Base-by-base conservation (phyloP, 352 stramenopile species). In the Phytophthora megakarya region DNA sequence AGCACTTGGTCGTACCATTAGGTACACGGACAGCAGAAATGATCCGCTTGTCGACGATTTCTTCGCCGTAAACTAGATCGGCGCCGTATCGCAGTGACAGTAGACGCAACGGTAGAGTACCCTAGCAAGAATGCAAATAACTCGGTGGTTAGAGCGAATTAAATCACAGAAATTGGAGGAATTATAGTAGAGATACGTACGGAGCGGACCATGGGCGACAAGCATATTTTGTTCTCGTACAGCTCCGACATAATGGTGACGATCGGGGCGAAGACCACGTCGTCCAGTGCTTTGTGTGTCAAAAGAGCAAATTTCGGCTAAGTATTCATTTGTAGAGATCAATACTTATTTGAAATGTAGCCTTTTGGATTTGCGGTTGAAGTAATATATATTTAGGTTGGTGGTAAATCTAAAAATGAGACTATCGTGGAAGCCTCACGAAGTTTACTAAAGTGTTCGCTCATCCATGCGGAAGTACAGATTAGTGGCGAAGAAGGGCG, bases 1-100 rank as follows among this genome's bases (percentile, higher is more conserved):
- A 49, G 19, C 32, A 42, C 16, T 44, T 11, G 82, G 50, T 43
- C 53, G 19, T 60, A 76, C 81, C 70, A 53, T 98, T 98, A n/a
- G 84, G 69, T 0, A 95, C 70, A 18, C 93, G 87, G 22, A 86
- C 88, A 10, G 89, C 89, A 5, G 83, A 72, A 12, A 89, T 83
- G 45, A 98, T 92, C 50, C 89, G 90, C 67, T 97, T 92, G 81
- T 98, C 96, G 52, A 99, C 87, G 52, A 98, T 91, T 75, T 99
- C 96, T 79, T 99, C 96, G 25, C 88, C 88, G 67, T 98, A 98
- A 0, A 97, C 88, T 26, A 98, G 72, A 43, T 98, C 84, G 8
- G 94, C 94, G 42, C 95, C 95, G 68, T 98, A 97, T 3, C 83
- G 76, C 47, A 98, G 72, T 48, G 94, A 96, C 18, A 98, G 67